Conservation (phyloP, 306 rosid species). For the Abrus pulchellus region DNA sequence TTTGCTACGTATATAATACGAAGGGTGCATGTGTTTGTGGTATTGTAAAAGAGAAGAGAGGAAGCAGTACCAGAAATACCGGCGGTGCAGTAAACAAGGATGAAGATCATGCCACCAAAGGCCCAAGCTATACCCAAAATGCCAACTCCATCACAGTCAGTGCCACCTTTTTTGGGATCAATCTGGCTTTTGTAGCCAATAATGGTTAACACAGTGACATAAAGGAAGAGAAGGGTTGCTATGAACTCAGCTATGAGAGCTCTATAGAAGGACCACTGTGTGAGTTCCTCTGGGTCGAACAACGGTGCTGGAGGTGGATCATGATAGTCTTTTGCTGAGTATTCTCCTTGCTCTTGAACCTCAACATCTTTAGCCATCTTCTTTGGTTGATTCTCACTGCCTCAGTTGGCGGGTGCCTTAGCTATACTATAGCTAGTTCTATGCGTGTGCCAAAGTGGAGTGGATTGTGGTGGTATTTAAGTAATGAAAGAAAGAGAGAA, state of each 20-base stretch:
- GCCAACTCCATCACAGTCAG: slow-evolving; percentile 79
- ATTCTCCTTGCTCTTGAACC: slow-evolving; percentile 71
- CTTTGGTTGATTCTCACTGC: neutral
- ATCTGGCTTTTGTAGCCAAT: slow-evolving; percentile 72
- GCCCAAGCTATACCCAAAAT: slow-evolving; percentile 96
- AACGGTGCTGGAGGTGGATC: slow-evolving; percentile 94
- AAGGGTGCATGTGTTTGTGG: too few relatives aligned
- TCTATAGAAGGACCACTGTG: slow-evolving; percentile 83
- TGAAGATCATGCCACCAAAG: slow-evolving; percentile 98
- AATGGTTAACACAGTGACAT: slow-evolving; percentile 82
- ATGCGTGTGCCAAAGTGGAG: slow-evolving; percentile 5
- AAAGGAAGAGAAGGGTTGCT: slow-evolving; percentile 91
- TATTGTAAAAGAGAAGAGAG: neutral
- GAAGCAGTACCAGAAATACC: slow-evolving; percentile 64
- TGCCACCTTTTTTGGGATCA: neutral
- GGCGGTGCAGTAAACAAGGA: slow-evolving; percentile 98
- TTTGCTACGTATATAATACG: too few relatives aligned
- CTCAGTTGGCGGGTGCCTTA: neutral
- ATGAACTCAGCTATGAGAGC: slow-evolving; percentile 90
- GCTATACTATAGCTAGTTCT: neutral
- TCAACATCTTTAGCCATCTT: slow-evolving; percentile 76
- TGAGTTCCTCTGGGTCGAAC: slow-evolving; percentile 75
- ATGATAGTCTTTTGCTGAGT: slow-evolving; percentile 78
- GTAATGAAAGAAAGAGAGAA: slow-evolving; percentile 45
- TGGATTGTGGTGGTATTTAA: slow-evolving; percentile 65